These are phyloP conservation scores for Jasminum sambac DNA, from an alignment of 257 asterid genomes.

Conservation along the genomic window DNA sequence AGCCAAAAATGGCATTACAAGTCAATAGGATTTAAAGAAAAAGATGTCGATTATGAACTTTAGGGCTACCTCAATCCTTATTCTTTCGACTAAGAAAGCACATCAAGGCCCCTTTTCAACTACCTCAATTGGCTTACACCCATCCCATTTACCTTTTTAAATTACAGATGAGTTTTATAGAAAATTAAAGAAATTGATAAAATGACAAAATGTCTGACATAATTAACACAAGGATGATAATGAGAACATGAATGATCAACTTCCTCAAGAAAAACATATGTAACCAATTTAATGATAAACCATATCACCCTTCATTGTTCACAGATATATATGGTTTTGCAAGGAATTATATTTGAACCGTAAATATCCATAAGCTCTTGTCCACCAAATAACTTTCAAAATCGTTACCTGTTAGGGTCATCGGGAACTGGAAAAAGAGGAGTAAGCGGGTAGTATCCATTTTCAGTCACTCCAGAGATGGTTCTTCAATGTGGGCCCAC, in stretches of 20 bases:
- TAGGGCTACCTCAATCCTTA: too few relatives aligned
- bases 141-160: too few relatives aligned
- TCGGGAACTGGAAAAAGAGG: constrained; percentile 70
- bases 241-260: background rate
- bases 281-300: background rate
- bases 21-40: too few relatives aligned
- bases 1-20: too few relatives aligned
- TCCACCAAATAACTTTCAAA: background rate
- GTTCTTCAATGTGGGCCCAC: constrained; percentile 96
- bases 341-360: background rate
- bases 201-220: background rate
- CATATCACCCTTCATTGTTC: background rate
- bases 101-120: too few relatives aligned
- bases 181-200: too few relatives aligned
- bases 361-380: background rate
- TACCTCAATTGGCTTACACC: too few relatives aligned
- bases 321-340: background rate
- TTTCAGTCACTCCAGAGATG: constrained; percentile 96
- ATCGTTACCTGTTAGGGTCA: constrained; percentile 62
- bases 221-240: background rate
- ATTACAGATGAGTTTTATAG: too few relatives aligned
- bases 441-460: constrained; percentile 81
- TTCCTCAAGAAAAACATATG: background rate
- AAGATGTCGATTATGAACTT: too few relatives aligned
- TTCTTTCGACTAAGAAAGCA: too few relatives aligned